phyloP scores from a whole-genome alignment of 768 basidiomycete species.

The Phlebiopsis flavidoalba region DNA sequence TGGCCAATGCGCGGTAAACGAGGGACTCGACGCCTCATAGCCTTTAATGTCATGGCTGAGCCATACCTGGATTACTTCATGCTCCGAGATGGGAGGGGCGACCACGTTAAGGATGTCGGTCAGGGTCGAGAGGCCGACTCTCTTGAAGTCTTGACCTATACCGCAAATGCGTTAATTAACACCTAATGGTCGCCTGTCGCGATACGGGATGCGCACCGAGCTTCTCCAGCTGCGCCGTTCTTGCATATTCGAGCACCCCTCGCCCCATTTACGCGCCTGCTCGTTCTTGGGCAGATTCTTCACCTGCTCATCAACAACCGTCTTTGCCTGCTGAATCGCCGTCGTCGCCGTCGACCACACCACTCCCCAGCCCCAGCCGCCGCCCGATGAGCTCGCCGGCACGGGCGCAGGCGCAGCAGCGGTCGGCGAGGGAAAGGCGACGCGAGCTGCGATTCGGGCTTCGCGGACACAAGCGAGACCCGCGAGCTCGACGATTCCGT shows the following conservation, averaged over 20 bases:
- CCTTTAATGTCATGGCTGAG: slow-evolving; percentile 95
- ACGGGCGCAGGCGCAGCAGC: background rate
- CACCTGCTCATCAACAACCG: slow-evolving; percentile 90
- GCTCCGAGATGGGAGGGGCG: slow-evolving; percentile 96
- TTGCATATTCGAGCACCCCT: slow-evolving; percentile 83
- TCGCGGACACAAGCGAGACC: slow-evolving; percentile 12
- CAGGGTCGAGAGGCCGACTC: slow-evolving; percentile 82
- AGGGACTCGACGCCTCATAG: slow-evolving; percentile 90
- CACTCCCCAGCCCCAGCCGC: slow-evolving; percentile 76
- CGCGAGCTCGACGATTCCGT: slow-evolving; percentile 21
- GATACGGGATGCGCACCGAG: slow-evolving; percentile 39
- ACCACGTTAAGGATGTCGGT: slow-evolving; percentile 93
- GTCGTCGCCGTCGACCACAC: slow-evolving; percentile 88
- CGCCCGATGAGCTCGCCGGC: slow-evolving; percentile 17
- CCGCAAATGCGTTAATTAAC: background rate
- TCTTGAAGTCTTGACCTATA: slow-evolving; percentile 84
- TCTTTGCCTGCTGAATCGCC: slow-evolving; percentile 81
- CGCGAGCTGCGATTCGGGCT: slow-evolving; percentile 16
- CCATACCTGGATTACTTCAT: slow-evolving; percentile 96
- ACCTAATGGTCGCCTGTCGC: background rate
- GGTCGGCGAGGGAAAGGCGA: background rate
- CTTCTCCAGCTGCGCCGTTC: slow-evolving; percentile 83
- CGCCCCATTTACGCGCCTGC: slow-evolving; percentile 84
- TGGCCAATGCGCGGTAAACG: slow-evolving; percentile 82
- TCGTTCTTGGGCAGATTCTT: slow-evolving; percentile 83